These are phyloP conservation scores for Diaporthe capsici DNA, from an alignment of 2,329 filamentous ascomycete genomes.

Conservation along the genomic window DNA sequence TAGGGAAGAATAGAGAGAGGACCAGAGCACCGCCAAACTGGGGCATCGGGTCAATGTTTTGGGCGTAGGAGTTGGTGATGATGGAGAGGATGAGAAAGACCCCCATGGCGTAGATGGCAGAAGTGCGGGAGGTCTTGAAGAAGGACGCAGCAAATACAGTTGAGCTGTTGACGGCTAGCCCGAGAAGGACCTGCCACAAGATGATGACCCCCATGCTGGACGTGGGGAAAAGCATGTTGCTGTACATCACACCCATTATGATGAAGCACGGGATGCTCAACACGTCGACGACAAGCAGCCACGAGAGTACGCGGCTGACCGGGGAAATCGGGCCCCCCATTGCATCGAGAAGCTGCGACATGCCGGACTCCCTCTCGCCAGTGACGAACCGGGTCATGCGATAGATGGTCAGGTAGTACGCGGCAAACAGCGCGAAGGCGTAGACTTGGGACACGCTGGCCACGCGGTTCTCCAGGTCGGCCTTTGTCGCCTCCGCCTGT, in stretches of 20 bases:
- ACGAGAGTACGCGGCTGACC: neutral
- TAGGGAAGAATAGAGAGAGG: neutral
- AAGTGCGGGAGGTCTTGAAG: neutral
- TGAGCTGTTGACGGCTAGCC: neutral
- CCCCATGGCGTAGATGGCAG: neutral
- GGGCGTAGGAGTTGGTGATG: neutral
- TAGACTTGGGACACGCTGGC: neutral
- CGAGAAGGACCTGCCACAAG: neutral
- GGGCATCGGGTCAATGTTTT: neutral
- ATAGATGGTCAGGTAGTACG: neutral
- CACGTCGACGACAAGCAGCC: neutral
- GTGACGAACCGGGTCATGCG: constrained; percentile 4
- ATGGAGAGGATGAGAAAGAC: neutral
- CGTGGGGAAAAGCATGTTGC: neutral
- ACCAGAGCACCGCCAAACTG: neutral
- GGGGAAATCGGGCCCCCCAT: constrained; percentile 2
- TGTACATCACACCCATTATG: neutral
- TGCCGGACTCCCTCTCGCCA: constrained; percentile 4
- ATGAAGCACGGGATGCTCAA: constrained; percentile 8
- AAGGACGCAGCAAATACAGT: neutral
- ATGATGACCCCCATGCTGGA: neutral
- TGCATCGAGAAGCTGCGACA: neutral
- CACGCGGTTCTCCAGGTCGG: neutral
- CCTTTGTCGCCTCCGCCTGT: neutral
- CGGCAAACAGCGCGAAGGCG: neutral